phyloP scores from a whole-genome alignment of 2,329 filamentous ascomycete species.

The Talaromyces sp. region DNA sequence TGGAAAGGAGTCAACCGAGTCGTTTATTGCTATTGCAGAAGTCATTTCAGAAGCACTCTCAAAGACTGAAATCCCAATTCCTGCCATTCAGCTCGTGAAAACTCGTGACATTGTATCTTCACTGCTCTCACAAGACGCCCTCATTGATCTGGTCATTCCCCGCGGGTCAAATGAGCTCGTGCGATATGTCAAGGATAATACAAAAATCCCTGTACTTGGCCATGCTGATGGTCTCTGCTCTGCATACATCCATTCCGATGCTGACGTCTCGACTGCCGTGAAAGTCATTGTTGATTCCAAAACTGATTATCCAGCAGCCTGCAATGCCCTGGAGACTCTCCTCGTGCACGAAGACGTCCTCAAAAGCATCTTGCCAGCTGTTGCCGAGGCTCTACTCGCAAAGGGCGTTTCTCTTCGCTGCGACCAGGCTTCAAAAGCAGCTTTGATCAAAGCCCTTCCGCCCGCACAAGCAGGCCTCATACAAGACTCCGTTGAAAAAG shows the following conservation, averaged over 20 bases:
- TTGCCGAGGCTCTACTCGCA: slow-evolving; percentile 67
- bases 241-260: slow-evolving; percentile 76
- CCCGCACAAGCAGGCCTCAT: slow-evolving; percentile 47
- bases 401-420: slow-evolving; percentile 81
- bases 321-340: slow-evolving; percentile 89
- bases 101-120: slow-evolving; percentile 86
- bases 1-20: slow-evolving; percentile 92
- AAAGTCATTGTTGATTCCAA: slow-evolving; percentile 86
- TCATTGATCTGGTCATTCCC: slow-evolving; percentile 93
- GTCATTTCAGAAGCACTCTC: slow-evolving; percentile 76
- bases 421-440: slow-evolving; percentile 63
- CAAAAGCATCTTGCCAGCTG: slow-evolving; percentile 59
- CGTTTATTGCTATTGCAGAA: slow-evolving; percentile 84
- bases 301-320: slow-evolving; percentile 89
- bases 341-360: slow-evolving; percentile 73
- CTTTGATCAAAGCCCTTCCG: slow-evolving; percentile 49
- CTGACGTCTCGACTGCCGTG: slow-evolving; percentile 64
- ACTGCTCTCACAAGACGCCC: slow-evolving; percentile 75
- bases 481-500: slow-evolving; percentile 60
- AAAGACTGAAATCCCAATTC: slow-evolving; percentile 70
- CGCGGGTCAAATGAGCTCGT: slow-evolving; percentile 87
- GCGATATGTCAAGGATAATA: slow-evolving; percentile 80
- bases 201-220: slow-evolving; percentile 90
- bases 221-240: slow-evolving; percentile 92
- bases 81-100: slow-evolving; percentile 87